A percentile compares a stretch with the other conserved stretches of the same genome.
These are phyloP conservation scores for Suhomyces vadensis DNA, from an alignment of 805 yeast species.

Conservation along the genomic window DNA sequence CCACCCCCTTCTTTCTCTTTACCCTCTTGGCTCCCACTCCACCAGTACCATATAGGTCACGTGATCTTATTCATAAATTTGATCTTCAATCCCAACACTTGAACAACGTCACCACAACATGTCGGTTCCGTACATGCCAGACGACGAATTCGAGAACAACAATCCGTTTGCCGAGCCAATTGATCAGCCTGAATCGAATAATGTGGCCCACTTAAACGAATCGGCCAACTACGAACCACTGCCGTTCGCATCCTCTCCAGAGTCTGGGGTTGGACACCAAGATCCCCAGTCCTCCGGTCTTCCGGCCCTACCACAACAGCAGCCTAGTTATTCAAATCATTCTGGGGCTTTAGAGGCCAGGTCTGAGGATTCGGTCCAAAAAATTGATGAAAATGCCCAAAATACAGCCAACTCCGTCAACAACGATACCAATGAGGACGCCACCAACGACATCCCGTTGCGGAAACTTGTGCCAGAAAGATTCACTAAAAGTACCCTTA, in stretches of 20 bases:
- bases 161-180: constrained; percentile 43
- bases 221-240: background rate
- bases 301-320: background rate
- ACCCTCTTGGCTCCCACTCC: too few relatives aligned
- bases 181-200: constrained; percentile 5
- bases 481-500: constrained; percentile 44
- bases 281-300: background rate
- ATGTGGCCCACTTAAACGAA: background rate
- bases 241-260: background rate
- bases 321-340: background rate
- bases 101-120: constrained; percentile 2
- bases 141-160: constrained; percentile 41
- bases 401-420: constrained; percentile 17
- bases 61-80: background rate
- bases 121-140: constrained; percentile 12
- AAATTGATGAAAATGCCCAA: background rate
- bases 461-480: constrained; percentile 53
- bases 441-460: constrained; percentile 42
- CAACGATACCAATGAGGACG: constrained; percentile 15
- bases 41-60: too few relatives aligned
- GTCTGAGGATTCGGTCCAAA: background rate
- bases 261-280: background rate
- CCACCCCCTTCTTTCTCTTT: too few relatives aligned
- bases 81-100: background rate
- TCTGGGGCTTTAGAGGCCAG: background rate